Evolutionary conservation across 2,329 filamentous ascomycete genomes (phyloP).

Genomic region (Ophiostoma triangulosporum): DNA sequence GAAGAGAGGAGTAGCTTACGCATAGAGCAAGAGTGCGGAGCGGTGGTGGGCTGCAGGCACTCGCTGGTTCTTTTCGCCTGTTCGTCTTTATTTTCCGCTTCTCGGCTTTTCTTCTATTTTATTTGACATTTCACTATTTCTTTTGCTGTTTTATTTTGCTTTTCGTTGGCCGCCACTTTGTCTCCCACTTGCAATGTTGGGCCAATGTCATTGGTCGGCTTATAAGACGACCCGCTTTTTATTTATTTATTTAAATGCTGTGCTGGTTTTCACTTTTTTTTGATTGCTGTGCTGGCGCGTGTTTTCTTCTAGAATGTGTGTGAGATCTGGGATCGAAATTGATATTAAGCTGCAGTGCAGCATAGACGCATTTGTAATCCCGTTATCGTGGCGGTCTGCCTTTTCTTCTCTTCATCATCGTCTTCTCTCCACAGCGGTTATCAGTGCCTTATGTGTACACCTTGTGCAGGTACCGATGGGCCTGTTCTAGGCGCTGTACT

Average conservation of each 20-base stretch:
- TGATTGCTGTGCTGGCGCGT: neutral
- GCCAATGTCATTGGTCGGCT: conserved; percentile 5
- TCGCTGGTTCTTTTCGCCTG: neutral
- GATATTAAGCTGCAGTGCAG: neutral
- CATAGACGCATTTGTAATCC: neutral
- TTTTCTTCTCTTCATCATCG: neutral
- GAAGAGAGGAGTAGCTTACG: conserved; percentile 6
- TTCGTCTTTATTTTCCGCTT: neutral
- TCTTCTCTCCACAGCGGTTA: neutral
- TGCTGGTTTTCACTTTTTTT: conserved; percentile 4
- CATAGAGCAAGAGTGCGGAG: no score
- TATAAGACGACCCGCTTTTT: conserved; percentile 4
- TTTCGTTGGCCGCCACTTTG: conserved; percentile 10
- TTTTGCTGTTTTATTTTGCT: neutral
- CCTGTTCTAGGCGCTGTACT: no score
- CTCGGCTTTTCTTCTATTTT: neutral
- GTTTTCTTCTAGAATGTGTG: conserved; percentile 8
- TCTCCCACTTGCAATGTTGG: conserved; percentile 8
- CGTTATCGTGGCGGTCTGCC: neutral
- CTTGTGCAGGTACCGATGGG: no score
- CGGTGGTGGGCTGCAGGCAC: neutral
- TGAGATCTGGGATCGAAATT: neutral
- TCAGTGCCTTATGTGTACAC: no score
- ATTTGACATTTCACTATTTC: neutral
- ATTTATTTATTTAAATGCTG: conserved; percentile 2